These are phyloP conservation scores for Excoecaria agallocha DNA, from an alignment of 345 rosid species.

Conservation along the genomic window DNA sequence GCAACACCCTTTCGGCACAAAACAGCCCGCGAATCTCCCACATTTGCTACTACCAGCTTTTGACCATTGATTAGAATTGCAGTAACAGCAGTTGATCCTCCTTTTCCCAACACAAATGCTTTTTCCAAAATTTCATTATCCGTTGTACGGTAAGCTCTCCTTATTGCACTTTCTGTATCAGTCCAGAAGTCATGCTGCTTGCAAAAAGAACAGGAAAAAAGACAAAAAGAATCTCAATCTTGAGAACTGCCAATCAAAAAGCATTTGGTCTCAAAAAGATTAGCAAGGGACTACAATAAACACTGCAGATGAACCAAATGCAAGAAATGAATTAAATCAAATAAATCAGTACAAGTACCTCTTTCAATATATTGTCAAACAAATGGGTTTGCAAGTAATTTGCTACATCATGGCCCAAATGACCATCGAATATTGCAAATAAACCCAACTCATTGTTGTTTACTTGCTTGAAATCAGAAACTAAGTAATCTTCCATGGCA, in stretches of 20 bases:
- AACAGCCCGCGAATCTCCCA: conserved; percentile 49
- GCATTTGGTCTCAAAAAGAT: background rate
- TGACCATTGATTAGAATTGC: no score
- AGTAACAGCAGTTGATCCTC: no score
- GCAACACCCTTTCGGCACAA: conserved; percentile 58
- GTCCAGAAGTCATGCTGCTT: no score
- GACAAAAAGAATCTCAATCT: background rate
- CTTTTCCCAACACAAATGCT: conserved; percentile 25
- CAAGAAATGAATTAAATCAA: conserved; percentile 11
- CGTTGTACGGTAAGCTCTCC: no score
- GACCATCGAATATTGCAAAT: conserved; percentile 89
- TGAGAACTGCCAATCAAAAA: background rate
- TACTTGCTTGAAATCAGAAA: conserved; percentile 55
- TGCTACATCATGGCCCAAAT: conserved; percentile 81
- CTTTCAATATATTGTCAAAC: conserved; percentile 64
- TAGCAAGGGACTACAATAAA: background rate
- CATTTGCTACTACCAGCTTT: no score
- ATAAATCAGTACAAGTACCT: conserved; percentile 40
- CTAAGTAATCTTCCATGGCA: conserved; percentile 77
- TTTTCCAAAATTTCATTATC: background rate
- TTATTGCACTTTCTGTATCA: no score
- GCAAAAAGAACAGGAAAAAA: background rate
- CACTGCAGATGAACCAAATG: background rate
- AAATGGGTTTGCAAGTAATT: conserved; percentile 65
- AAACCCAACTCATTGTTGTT: conserved; percentile 60